Evolutionary conservation across 768 basidiomycete species (phyloP).

Genomic region (Mycena haematopus): DNA sequence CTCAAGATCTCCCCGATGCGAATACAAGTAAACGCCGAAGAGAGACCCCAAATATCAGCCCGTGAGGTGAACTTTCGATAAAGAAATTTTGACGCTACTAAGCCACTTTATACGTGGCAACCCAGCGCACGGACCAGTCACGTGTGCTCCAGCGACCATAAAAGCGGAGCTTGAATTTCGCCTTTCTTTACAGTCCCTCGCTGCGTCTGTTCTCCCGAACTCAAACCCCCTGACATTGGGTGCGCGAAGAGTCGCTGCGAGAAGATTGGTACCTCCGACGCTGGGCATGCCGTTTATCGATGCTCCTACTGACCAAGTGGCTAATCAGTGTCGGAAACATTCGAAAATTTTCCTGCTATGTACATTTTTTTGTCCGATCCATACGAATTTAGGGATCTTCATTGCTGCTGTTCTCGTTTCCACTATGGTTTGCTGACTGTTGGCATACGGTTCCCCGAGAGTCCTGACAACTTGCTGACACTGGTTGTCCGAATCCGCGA

Average conservation of each 20-base stretch:
- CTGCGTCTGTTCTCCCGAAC: slow-evolving; percentile 32
- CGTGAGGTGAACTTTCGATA: slow-evolving; percentile 76
- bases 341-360: neutral
- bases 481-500: too few species aligned
- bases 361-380: too few species aligned
- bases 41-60: slow-evolving; percentile 76
- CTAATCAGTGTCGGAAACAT: slow-evolving; percentile 77
- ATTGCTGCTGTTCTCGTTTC: too few species aligned
- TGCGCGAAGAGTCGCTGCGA: slow-evolving; percentile 43
- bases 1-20: slow-evolving; percentile 59
- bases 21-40: slow-evolving; percentile 32
- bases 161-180: slow-evolving; percentile 28
- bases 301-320: slow-evolving; percentile 56
- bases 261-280: slow-evolving; percentile 55
- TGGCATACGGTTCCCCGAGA: too few species aligned
- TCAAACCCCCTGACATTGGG: slow-evolving; percentile 28
- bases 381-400: too few species aligned
- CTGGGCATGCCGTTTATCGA: slow-evolving; percentile 78
- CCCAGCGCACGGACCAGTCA: slow-evolving; percentile 61
- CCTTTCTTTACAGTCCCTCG: slow-evolving; percentile 39
- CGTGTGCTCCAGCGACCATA: slow-evolving; percentile 25
- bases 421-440: too few species aligned
- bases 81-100: slow-evolving; percentile 18
- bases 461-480: too few species aligned
- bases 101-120: slow-evolving; percentile 25